Evolutionary conservation across 2,329 filamentous ascomycete genomes (phyloP), one percentile per base, ranked within the genome.

Genomic region (Didymella exigua): DNA sequence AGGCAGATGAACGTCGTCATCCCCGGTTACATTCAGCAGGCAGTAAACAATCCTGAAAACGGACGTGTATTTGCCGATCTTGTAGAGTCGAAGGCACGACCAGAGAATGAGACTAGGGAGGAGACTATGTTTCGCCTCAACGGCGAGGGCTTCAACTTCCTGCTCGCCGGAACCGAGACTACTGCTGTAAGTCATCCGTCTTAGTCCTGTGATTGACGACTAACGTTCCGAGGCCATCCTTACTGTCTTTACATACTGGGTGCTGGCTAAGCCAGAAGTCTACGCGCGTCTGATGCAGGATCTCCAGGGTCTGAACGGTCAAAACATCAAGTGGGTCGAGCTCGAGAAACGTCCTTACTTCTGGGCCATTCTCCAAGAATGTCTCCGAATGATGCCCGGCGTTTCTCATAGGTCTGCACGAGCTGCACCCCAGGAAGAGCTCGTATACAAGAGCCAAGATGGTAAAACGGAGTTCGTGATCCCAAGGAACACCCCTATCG

Each of bases 311-410:
- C 29, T 63, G 37, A 58, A 54, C 24, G 18, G 49, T 2, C 53
- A 61, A 18, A 60, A 53, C 23, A 30, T 65, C 23, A 63, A 60
- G 24, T 65, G 59, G 59, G 30, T 59, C 26, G 61, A 69, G 14
- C 61, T 70, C 7, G 68, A 73, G 37, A 66, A 67, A 30, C 60
- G 67, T 2, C 71, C 73, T 0, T 74, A 70, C 47, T 64, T 75
- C 40, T 66, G 65, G 49, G 73, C 71, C 24, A 53, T 72, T 2
- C 45, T 76, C n/a, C 60, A 66, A 30, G 74, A 76, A 56, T 73
- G 67, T 37, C 57, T 75, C 23, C 70, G 74, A n/a, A 60, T 74
- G 61, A 72, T 61, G 65, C 70, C 60, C 41, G 74, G 61, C 47
- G 67, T 62, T 42, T 65, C 65, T 5, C 65, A 68, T 54, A 37